Percentiles rank a stretch among this genome's conserved stretches.
Evolutionary conservation across 371 early-diverging fungal genomes (phyloP).

Genomic region (Syncephalis plumigaleata): DNA sequence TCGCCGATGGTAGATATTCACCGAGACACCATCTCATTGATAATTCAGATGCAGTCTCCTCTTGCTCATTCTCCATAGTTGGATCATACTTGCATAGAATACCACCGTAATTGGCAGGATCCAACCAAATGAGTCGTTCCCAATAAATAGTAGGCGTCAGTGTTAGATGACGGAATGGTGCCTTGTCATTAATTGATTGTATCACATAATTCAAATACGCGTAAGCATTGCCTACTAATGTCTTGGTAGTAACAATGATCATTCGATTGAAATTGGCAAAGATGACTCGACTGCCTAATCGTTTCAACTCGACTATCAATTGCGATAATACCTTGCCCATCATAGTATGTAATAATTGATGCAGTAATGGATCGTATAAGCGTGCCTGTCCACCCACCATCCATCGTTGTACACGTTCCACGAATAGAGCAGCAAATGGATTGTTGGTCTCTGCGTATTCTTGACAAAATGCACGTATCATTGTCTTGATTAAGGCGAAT

Average conservation of each 20-base stretch:
- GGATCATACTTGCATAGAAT: slow-evolving; percentile 16
- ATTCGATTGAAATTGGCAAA: slow-evolving; percentile 67
- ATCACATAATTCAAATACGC: slow-evolving; percentile 55
- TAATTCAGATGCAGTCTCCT: slow-evolving; percentile 4
- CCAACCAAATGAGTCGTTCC: slow-evolving; percentile 85
- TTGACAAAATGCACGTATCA: slow-evolving; percentile 61
- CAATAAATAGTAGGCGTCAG: slow-evolving; percentile 46
- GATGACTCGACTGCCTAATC: slow-evolving; percentile 57
- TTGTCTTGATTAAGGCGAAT: slow-evolving; percentile 47
- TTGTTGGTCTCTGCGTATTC: slow-evolving; percentile 33
- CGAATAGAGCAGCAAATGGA: slow-evolving; percentile 47
- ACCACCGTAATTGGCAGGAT: slow-evolving; percentile 77
- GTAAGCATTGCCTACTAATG: slow-evolving; percentile 42
- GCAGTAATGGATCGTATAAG: slow-evolving; percentile 75
- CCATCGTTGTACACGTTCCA: slow-evolving; percentile 79
- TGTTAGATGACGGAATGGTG: slow-evolving; percentile 52
- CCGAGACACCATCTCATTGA: slow-evolving; percentile 80
- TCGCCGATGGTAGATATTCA: slow-evolving; percentile 58
- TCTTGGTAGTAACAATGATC: slow-evolving; percentile 63
- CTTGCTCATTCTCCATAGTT: slow-evolving; percentile 13
- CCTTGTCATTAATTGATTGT: slow-evolving; percentile 44
- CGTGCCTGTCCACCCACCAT: slow-evolving; percentile 49
- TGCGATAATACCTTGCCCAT: slow-evolving; percentile 80
- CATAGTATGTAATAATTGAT: slow-evolving; percentile 52
- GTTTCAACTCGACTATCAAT: slow-evolving; percentile 57